Base-by-base conservation (phyloP, 1,139 yeast genomes). In the Fermentozyma sake region DNA sequence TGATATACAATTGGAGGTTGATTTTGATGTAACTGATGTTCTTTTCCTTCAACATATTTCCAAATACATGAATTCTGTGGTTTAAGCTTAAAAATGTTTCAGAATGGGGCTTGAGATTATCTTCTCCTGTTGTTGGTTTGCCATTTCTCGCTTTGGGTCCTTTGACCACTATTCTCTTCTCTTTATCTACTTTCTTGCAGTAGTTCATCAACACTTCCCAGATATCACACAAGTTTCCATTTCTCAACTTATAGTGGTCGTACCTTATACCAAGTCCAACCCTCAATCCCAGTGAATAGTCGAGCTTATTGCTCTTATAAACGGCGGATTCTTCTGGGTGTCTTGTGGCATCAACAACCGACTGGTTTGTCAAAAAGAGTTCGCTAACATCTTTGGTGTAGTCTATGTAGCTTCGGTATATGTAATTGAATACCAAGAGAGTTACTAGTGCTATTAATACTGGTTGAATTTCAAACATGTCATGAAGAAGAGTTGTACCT, bases 171-270 rank as follows among this genome's bases (percentile, higher is more conserved):
- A n/a, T n/a, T n/a, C n/a, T n/a, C n/a, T n/a, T n/a, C n/a, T n/a
- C n/a, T 6, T 22, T 35, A 20, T 44, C 34, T 18, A 25, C 27
- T 12, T 28, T 32, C 17, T 42, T 46, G 15, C 35, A 28, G 12
- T 38, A 34, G 9, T 43, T 40, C 34, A 65, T 39, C 12, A 58
- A 53, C 9, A 66, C 31, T 30, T 55, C 58, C 87, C 89, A 81
- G 3, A 80, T 51, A 52, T 80, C 93, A 42, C 75, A 68, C 31
- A 80, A 52, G 38, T 76, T 78, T 6, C 91, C 91, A 45, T 78
- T 78, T 39, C 91, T 61, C 12, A 79, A 43, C 42, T 73, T 76
- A 51, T 79, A 81, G 18, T 72, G 77, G 27, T 71, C 65, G 34
- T 66, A 65, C 30, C 83, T 63, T 14, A 82, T 68, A 24, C 75